Evolutionary conservation across 352 stramenopile genomes (phyloP).

Genomic region (Pythium volutum): DNA sequence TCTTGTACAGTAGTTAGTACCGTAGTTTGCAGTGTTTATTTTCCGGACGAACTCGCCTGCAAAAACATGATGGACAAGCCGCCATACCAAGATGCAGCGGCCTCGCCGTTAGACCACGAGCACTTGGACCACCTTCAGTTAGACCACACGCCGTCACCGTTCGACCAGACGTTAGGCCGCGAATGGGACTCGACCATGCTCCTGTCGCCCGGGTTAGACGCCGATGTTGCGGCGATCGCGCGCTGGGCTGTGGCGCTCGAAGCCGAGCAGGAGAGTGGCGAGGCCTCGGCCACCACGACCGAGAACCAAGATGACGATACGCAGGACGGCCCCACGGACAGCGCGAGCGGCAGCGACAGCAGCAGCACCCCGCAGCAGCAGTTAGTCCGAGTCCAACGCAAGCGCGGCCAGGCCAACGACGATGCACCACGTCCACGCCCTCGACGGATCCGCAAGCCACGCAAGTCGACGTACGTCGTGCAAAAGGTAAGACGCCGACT

Average conservation of each 20-base stretch:
- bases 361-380: neutral
- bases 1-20: too few relatives aligned
- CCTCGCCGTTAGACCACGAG: too few relatives aligned
- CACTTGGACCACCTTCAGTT: too few relatives aligned
- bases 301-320: too few relatives aligned
- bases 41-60: too few relatives aligned
- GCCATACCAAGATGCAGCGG: too few relatives aligned
- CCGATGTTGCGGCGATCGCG: constrained; percentile 12
- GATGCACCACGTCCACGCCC: neutral
- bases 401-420: neutral
- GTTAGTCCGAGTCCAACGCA: neutral
- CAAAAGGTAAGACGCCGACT: constrained; percentile 1
- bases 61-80: too few relatives aligned
- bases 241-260: constrained; percentile 9
- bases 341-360: constrained; percentile 1
- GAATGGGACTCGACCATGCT: neutral
- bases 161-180: too few relatives aligned
- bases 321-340: neutral
- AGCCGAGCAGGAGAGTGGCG: neutral
- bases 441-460: constrained; percentile 5
- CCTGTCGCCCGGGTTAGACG: neutral
- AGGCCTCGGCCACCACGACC: too few relatives aligned
- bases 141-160: too few relatives aligned
- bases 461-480: constrained; percentile 21
- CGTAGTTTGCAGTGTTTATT: too few relatives aligned